Conservation (phyloP, 2,329 filamentous ascomycete genomes). For the Pezicula rhizophila region DNA sequence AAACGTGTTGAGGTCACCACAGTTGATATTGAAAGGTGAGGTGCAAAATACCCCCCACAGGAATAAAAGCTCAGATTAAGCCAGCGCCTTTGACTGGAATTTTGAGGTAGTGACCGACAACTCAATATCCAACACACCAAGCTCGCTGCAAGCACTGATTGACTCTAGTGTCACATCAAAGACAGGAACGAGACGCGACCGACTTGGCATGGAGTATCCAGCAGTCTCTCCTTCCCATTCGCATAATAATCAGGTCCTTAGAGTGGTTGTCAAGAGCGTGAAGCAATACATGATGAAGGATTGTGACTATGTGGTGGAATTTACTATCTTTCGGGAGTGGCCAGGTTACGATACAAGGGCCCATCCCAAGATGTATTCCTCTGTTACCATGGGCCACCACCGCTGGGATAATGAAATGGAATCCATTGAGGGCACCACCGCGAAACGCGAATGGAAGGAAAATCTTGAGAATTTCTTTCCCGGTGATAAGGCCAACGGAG, state of each 20-base stretch:
- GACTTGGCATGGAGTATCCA: constrained; percentile 19
- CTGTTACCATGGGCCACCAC: constrained; percentile 23
- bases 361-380: constrained; percentile 16
- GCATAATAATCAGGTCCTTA: constrained; percentile 11
- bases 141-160: constrained; percentile 12
- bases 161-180: constrained; percentile 12
- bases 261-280: constrained; percentile 18
- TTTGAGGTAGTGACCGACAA: constrained; percentile 25
- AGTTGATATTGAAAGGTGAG: constrained; percentile 23
- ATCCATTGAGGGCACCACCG: constrained; percentile 15
- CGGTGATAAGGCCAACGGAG: constrained; percentile 1
- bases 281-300: constrained; percentile 17
- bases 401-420: constrained; percentile 24
- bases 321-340: constrained; percentile 25
- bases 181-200: constrained; percentile 14
- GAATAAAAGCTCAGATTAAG: neutral
- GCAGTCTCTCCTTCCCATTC: constrained; percentile 8
- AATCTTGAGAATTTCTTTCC: constrained; percentile 19
- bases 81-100: constrained; percentile 24
- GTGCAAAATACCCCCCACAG: neutral
- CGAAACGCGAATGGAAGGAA: constrained; percentile 16
- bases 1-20: constrained; percentile 20
- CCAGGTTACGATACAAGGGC: constrained; percentile 10
- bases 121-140: constrained; percentile 12
- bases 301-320: constrained; percentile 22